Evolutionary conservation across 2,329 filamentous ascomycete genomes (phyloP), one percentile per base, ranked within the genome.

Genomic region (Biscogniauxia sp.): DNA sequence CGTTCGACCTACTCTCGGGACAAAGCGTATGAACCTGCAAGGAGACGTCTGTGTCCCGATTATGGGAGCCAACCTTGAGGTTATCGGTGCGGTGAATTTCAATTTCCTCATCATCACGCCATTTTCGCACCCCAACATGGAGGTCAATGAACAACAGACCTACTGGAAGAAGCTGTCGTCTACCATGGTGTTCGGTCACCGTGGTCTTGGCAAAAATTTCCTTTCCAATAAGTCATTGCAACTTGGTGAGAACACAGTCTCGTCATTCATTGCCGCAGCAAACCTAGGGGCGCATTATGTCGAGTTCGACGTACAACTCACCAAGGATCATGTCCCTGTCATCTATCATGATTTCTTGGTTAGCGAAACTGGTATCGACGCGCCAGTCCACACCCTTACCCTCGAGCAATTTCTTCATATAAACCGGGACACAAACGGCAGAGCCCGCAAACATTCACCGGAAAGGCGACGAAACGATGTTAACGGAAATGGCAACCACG

Each of bases 331-430:
- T 70, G 93, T 99, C 1, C 95, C 95, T 0, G 94, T 99, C 66
- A 97, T 99, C 70, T 99, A 99, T 73, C 95, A 99, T 73, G 95
- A 99, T 75, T 99, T 99, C 72, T 82, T 98, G 15, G 95, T 99
- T 74, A 97, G 93, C 72, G 95, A 99, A 77, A 98, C 95, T 0
- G 95, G 96, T 9, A 95, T 97, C 57, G 95, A 99, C 72, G 95
- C 95, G 0, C 95, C 95, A 0, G 94, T 99, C 1, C 95, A 99
- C 73, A 96, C 92, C 0, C 80, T 99, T 65, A 99, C 95, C 0
- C 79, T 98, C 3, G 94, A 99, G 72, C 95, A 97, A 81, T 98
- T 98, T 72, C 83, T 98, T 20, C 92, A 97, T 73, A 88, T 97
- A 69, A 93, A 92, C 72, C 77, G 83, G 0, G 83, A 84, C 63